Percentiles rank a stretch among this genome's conserved stretches.
phyloP scores from a whole-genome alignment of 2,329 filamentous ascomycete species.

The Ampelomyces quisqualis region DNA sequence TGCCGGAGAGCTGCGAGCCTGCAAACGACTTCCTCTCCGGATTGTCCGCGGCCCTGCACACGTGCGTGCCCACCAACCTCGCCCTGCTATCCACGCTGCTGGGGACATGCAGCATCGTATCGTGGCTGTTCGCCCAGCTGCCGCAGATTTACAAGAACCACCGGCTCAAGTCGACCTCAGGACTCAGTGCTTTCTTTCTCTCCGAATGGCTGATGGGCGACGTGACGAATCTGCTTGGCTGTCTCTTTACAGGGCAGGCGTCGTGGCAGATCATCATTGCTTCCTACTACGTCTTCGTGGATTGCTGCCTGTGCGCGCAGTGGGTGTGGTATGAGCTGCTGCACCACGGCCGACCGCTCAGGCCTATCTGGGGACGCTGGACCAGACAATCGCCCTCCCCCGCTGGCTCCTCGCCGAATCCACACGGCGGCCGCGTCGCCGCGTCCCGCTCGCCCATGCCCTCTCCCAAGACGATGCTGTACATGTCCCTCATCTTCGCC shows the following conservation, averaged over 20 bases:
- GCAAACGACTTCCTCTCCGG: conserved; percentile 57
- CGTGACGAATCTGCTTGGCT: conserved; percentile 62
- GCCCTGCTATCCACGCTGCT: conserved; percentile 62
- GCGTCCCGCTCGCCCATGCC: conserved; percentile 48
- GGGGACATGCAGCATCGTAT: conserved; percentile 63
- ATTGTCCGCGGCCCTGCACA: conserved; percentile 61
- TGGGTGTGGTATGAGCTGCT: conserved; percentile 66
- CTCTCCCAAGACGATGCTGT: conserved; percentile 49
- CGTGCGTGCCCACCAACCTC: conserved; percentile 64
- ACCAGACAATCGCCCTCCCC: conserved; percentile 23
- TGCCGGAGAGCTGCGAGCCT: conserved; percentile 63
- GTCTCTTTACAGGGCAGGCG: conserved; percentile 64
- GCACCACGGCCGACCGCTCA: conserved; percentile 51
- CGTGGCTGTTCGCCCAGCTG: conserved; percentile 69
- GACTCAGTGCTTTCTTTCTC: conserved; percentile 65
- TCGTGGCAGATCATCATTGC: conserved; percentile 67
- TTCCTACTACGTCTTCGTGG: conserved; percentile 66
- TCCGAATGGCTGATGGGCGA: conserved; percentile 67
- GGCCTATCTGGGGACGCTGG: conserved; percentile 37
- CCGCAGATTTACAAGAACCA: conserved; percentile 71
- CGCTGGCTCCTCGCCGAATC: conserved; percentile 25
- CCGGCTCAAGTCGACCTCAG: conserved; percentile 62
- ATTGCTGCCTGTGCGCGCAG: conserved; percentile 62
- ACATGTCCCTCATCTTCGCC: conserved; percentile 50
- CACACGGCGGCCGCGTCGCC: conserved; percentile 35